Conservation (phyloP, 1,284 basidiomycete species). For the Cronartium ribicola region DNA sequence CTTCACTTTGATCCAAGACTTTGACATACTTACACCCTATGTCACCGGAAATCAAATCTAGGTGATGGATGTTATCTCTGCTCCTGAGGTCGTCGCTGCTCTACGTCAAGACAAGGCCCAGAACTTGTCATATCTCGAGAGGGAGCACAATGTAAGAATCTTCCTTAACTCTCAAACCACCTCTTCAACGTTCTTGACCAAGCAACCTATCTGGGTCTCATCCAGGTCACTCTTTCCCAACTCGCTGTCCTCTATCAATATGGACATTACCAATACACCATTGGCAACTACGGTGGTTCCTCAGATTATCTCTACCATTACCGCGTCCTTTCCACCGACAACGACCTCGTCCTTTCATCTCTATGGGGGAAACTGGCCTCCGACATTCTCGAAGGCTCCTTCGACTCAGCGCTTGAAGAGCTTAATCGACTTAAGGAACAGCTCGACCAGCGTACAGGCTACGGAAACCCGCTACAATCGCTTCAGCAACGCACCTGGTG, state of each 20-base stretch:
- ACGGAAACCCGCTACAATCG: conserved; percentile 66
- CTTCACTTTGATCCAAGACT: neutral
- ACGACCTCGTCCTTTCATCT: conserved; percentile 83
- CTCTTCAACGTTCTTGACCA: neutral
- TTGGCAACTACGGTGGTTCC: conserved; percentile 91
- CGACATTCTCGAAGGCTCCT: conserved; percentile 89
- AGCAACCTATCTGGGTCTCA: neutral
- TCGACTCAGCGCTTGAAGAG: conserved; percentile 88
- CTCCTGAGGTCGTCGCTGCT: conserved; percentile 84
- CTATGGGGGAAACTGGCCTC: conserved; percentile 98
- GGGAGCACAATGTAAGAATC: conserved; percentile 75
- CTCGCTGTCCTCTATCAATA: conserved; percentile 96
- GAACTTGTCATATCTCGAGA: conserved; percentile 87
- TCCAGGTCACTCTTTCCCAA: conserved; percentile 82
- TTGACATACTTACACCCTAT: neutral
- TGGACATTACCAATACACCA: conserved; percentile 95
- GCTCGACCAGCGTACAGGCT: conserved; percentile 63
- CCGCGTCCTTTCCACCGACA: conserved; percentile 89
- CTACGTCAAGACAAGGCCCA: conserved; percentile 83
- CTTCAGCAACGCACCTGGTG: conserved; percentile 93
- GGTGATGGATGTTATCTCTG: conserved; percentile 91
- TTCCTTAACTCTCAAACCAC: neutral
- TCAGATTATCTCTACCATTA: conserved; percentile 98
- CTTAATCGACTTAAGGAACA: conserved; percentile 86
- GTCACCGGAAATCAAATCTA: conserved; percentile 51